Percentiles rank a stretch among this genome's conserved stretches.
These are phyloP conservation scores for Lachancea mirantina DNA, from an alignment of 805 yeast genomes.

Conservation along the genomic window DNA sequence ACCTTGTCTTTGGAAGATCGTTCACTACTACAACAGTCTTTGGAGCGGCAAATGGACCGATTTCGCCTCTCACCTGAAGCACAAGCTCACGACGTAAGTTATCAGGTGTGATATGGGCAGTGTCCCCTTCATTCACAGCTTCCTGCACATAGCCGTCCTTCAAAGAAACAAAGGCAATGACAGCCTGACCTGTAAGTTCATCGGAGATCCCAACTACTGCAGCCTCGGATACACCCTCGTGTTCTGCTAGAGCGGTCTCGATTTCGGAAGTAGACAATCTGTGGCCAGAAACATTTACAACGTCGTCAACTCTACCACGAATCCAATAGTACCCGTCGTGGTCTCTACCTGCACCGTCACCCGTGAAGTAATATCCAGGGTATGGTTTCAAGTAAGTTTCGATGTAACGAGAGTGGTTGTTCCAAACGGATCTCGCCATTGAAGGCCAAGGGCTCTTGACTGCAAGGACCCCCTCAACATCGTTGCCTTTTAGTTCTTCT, in stretches of 20 bases:
- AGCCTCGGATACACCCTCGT: slow-evolving; percentile 75
- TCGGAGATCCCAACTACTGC: slow-evolving; percentile 97
- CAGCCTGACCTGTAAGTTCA: slow-evolving; percentile 96
- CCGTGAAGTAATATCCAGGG: slow-evolving; percentile 91
- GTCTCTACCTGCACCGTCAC: slow-evolving; percentile 98
- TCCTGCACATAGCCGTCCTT: slow-evolving; percentile 41
- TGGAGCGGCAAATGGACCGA: slow-evolving; percentile 91
- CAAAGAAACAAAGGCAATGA: slow-evolving; percentile 86
- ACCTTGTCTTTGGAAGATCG: slow-evolving; percentile 96
- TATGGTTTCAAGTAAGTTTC: slow-evolving; percentile 92
- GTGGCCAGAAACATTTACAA: slow-evolving; percentile 96
- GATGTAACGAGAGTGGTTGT: slow-evolving; percentile 75
- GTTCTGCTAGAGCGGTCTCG: slow-evolving; percentile 82
- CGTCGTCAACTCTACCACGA: slow-evolving; percentile 97
- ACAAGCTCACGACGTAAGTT: slow-evolving; percentile 67
- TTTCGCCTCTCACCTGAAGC: slow-evolving; percentile 82
- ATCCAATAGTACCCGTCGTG: slow-evolving; percentile 96
- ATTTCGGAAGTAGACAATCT: slow-evolving; percentile 97
- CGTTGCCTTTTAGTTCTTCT: slow-evolving; percentile 72
- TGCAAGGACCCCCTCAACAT: slow-evolving; percentile 94
- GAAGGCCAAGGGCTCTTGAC: slow-evolving; percentile 93
- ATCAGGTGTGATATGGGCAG: slow-evolving; percentile 25
- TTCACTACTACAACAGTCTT: slow-evolving; percentile 51
- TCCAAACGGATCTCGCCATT: slow-evolving; percentile 94
- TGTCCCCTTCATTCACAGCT: slow-evolving; percentile 26